A percentile compares a stretch with the other conserved stretches of the same genome.
phyloP scores from a whole-genome alignment of 192 early-diverging fungal species.

The Gonapodya prolifera region DNA sequence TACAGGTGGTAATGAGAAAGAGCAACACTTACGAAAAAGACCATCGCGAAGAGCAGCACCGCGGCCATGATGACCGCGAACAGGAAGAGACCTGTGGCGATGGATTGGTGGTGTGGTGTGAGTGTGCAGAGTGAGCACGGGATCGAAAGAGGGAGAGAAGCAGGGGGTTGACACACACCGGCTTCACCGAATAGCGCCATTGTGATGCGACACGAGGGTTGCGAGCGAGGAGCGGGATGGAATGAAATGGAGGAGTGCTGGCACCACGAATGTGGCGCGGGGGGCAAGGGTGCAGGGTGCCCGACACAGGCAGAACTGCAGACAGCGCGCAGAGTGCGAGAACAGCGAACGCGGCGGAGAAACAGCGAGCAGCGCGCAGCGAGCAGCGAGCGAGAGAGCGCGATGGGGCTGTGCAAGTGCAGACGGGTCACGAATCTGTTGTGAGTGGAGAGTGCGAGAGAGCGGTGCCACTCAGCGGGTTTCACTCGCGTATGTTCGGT shows the following conservation, averaged over 20 bases:
- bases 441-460: constrained; percentile 1
- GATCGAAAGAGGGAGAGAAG: neutral
- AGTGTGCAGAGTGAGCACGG: neutral
- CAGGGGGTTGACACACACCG: neutral
- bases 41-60: constrained; percentile 81
- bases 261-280: no score
- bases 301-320: no score
- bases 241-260: no score
- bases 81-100: constrained; percentile 55
- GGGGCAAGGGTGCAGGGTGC: no score
- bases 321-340: no score
- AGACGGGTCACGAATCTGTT: constrained; percentile 39
- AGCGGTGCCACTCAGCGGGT: neutral
- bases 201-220: no score
- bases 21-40: constrained; percentile 68
- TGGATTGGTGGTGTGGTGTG: neutral
- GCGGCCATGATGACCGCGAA: constrained; percentile 89
- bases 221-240: no score
- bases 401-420: constrained; percentile 44
- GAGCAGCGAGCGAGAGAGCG: no score
- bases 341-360: no score
- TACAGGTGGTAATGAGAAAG: neutral
- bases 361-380: no score
- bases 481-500: neutral
- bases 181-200: neutral